A percentile compares a stretch with the other conserved stretches of the same genome.
These are phyloP conservation scores for Brachypodium distachyon DNA, from an alignment of 202 grass and related monocot species.

Conservation along the genomic window DNA sequence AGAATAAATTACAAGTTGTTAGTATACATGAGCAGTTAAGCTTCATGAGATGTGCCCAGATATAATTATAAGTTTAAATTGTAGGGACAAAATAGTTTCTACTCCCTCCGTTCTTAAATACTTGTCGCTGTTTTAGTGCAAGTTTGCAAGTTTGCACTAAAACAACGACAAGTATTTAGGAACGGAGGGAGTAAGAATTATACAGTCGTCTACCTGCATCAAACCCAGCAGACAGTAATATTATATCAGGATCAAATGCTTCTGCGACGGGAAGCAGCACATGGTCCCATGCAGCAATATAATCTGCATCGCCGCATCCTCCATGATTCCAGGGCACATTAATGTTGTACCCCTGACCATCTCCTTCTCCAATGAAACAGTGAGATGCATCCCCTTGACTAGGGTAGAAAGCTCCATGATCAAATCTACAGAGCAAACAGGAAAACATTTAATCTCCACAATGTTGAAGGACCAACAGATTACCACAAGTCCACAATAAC, in stretches of 20 bases:
- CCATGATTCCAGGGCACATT: slow-evolving; percentile 97
- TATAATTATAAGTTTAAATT: background rate
- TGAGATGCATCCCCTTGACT: slow-evolving; percentile 63
- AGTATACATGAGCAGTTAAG: background rate
- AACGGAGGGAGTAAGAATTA: no score
- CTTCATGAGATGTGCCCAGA: background rate
- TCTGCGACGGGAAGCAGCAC: slow-evolving; percentile 70
- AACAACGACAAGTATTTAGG: no score
- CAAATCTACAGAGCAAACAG: slow-evolving; percentile 63
- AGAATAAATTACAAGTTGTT: slow-evolving; percentile 10
- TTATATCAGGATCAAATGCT: slow-evolving; percentile 73
- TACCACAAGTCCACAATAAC: background rate
- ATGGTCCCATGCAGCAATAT: slow-evolving; percentile 82
- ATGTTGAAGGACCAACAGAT: slow-evolving; percentile 1
- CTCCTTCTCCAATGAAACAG: slow-evolving; percentile 75
- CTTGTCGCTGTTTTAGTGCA: no score
- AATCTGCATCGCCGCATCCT: slow-evolving; percentile 81
- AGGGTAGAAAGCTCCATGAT: slow-evolving; percentile 84
- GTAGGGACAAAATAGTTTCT: background rate
- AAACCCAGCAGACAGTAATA: slow-evolving; percentile 90
- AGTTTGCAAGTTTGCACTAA: no score
- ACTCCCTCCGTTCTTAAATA: no score
- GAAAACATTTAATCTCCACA: background rate
- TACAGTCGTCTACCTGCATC: slow-evolving; percentile 59
- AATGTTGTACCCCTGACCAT: slow-evolving; percentile 91